phyloP scores from a whole-genome alignment of 306 rosid genomes.

The Quercus dentata region DNA sequence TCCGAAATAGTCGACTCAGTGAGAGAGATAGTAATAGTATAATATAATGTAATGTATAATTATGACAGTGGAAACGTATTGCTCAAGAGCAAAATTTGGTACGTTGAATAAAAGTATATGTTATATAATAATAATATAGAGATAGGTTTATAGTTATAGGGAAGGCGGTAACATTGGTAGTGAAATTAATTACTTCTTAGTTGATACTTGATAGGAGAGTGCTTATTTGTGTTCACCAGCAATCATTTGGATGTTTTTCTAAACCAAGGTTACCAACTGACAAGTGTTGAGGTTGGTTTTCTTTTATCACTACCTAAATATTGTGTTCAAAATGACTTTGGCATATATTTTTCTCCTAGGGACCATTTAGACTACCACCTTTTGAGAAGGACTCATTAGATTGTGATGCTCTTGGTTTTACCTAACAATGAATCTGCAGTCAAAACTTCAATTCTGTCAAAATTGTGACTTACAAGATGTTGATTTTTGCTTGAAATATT shows the following conservation, averaged over 20 bases:
- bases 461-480: too few relatives aligned
- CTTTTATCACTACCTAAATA: too few relatives aligned
- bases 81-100: conserved; percentile 13
- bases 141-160: not conserved
- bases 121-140: not conserved
- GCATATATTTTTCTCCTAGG: too few relatives aligned
- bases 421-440: too few relatives aligned
- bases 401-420: too few relatives aligned
- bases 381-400: too few relatives aligned
- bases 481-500: too few relatives aligned
- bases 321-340: too few relatives aligned
- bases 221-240: not conserved
- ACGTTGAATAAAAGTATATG: not conserved
- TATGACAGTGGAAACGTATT: conserved; percentile 42
- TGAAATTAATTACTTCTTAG: not conserved
- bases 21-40: not conserved
- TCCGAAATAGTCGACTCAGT: conserved; percentile 36
- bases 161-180: not conserved
- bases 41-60: conserved; percentile 13
- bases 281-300: too few relatives aligned
- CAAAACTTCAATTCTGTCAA: too few relatives aligned
- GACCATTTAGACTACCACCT: too few relatives aligned
- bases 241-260: not conserved
- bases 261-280: too few relatives aligned
- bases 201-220: not conserved